These are phyloP conservation scores for Suillus fuscotomentosus DNA, from an alignment of 768 basidiomycete species.

Conservation along the genomic window DNA sequence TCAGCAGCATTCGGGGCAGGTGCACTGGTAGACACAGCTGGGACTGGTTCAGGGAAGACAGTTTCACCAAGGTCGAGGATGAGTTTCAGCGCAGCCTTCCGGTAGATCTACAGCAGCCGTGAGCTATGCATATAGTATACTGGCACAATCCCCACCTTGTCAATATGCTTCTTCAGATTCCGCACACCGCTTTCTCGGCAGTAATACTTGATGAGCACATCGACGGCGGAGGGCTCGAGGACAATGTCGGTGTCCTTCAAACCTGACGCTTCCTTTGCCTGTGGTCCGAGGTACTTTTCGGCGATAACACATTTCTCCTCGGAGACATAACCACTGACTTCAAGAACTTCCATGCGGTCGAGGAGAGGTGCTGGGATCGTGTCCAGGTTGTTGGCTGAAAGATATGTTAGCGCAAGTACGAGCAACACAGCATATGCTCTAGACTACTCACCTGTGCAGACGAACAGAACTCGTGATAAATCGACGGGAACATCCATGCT, in stretches of 20 bases:
- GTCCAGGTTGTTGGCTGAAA: slow-evolving; percentile 81
- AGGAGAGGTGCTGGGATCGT: slow-evolving; percentile 93
- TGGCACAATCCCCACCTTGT: slow-evolving; percentile 61
- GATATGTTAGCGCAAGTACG: slow-evolving; percentile 11
- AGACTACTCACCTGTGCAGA: slow-evolving; percentile 70
- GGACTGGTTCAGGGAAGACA: slow-evolving; percentile 68
- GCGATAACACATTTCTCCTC: slow-evolving; percentile 93
- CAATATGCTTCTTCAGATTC: slow-evolving; percentile 97
- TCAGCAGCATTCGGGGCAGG: slow-evolving; percentile 8
- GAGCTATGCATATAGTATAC: not conserved
- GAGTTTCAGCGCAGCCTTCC: slow-evolving; percentile 92
- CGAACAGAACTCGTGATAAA: slow-evolving; percentile 93
- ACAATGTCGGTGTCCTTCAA: slow-evolving; percentile 81
- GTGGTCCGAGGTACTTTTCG: slow-evolving; percentile 83
- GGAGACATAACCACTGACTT: slow-evolving; percentile 92
- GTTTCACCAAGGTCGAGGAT: slow-evolving; percentile 90
- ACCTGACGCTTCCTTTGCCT: slow-evolving; percentile 89
- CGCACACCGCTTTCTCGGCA: slow-evolving; percentile 96
- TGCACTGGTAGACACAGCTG: slow-evolving; percentile 18
- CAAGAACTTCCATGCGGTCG: slow-evolving; percentile 95
- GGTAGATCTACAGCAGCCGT: slow-evolving; percentile 68
- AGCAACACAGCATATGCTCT: slow-evolving; percentile 4
- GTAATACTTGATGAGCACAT: slow-evolving; percentile 93
- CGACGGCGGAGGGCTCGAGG: slow-evolving; percentile 75
- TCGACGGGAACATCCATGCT: slow-evolving; percentile 98